Conservation (phyloP, 768 basidiomycete species). For the Pulveroboletus frians region DNA sequence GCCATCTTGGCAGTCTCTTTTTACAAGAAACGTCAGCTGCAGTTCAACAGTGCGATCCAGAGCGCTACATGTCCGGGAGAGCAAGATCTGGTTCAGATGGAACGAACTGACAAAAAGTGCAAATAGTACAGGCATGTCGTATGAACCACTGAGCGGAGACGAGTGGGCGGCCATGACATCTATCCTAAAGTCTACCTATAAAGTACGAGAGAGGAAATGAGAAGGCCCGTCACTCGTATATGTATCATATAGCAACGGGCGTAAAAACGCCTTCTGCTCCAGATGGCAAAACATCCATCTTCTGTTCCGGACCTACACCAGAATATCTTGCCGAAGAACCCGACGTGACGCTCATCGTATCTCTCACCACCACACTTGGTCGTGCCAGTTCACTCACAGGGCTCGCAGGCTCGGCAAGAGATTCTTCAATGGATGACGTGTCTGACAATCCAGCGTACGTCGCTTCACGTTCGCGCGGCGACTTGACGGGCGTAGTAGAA, state of each 20-base stretch:
- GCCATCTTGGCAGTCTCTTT: too few species aligned
- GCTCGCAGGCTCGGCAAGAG: slow-evolving; percentile 31
- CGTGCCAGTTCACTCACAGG: slow-evolving; percentile 28
- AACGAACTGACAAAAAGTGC: slow-evolving; percentile 17
- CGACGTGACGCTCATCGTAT: slow-evolving; percentile 26
- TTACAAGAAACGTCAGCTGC: too few species aligned
- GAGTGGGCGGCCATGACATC: slow-evolving; percentile 13
- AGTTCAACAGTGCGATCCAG: too few species aligned
- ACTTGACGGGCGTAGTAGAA: slow-evolving; percentile 33
- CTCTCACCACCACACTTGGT: slow-evolving; percentile 26
- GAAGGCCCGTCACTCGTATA: slow-evolving; percentile 19
- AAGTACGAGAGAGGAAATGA: slow-evolving; percentile 12
- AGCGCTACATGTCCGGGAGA: too few species aligned
- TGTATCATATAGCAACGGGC: slow-evolving; percentile 21
- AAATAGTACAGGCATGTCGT: slow-evolving; percentile 22
- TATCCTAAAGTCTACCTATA: slow-evolving; percentile 7
- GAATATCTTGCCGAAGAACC: slow-evolving; percentile 24
- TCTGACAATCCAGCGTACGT: slow-evolving; percentile 30
- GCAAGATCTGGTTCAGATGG: slow-evolving; percentile 4
- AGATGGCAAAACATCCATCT: slow-evolving; percentile 9
- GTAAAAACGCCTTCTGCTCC: slow-evolving; percentile 18
- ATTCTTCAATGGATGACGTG: slow-evolving; percentile 35
- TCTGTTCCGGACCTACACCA: slow-evolving; percentile 27
- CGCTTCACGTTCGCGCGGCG: slow-evolving; percentile 24
- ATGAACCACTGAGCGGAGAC: slow-evolving; percentile 1